Conservation (phyloP, 2,329 filamentous ascomycete species). For the Raffaelea deltoideospora region DNA sequence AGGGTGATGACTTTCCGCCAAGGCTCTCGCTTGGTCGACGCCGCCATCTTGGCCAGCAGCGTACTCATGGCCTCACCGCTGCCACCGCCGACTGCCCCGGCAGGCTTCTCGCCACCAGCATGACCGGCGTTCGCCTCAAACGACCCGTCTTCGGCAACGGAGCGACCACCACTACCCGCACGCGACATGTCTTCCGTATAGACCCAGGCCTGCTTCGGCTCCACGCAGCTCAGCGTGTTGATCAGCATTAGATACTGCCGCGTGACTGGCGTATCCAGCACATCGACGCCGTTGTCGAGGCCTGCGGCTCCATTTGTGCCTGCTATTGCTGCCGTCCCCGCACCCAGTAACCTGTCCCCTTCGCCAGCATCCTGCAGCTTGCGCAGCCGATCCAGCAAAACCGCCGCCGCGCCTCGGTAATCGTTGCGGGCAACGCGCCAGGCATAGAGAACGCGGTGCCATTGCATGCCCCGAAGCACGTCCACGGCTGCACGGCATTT, state of each 20-base stretch:
- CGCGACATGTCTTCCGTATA: conserved; percentile 31
- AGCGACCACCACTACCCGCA: too few species aligned
- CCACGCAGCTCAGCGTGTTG: conserved; percentile 79
- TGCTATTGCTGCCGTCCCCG: conserved; percentile 1
- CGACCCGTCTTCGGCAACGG: background rate
- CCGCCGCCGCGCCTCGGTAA: conserved; percentile 62
- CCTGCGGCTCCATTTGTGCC: background rate
- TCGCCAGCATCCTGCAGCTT: conserved; percentile 44
- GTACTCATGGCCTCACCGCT: conserved; percentile 8
- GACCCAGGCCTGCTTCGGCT: conserved; percentile 70
- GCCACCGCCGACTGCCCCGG: background rate
- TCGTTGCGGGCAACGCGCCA: conserved; percentile 76
- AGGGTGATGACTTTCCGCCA: conserved; percentile 73
- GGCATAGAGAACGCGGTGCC: conserved; percentile 80
- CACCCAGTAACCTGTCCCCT: conserved; percentile 33
- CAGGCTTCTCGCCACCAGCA: too few species aligned
- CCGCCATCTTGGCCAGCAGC: conserved; percentile 13
- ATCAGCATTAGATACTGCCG: conserved; percentile 81
- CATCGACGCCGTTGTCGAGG: conserved; percentile 28
- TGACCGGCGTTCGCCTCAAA: background rate
- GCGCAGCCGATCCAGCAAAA: conserved; percentile 47
- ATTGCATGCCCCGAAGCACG: conserved; percentile 50
- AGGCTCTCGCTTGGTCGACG: conserved; percentile 9
- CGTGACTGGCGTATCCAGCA: conserved; percentile 48
- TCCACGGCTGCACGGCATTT: conserved; percentile 41